Percentiles rank a stretch among this genome's conserved stretches.
Conservation (phyloP, 2,329 filamentous ascomycete genomes). For the Zalaria sp. region DNA sequence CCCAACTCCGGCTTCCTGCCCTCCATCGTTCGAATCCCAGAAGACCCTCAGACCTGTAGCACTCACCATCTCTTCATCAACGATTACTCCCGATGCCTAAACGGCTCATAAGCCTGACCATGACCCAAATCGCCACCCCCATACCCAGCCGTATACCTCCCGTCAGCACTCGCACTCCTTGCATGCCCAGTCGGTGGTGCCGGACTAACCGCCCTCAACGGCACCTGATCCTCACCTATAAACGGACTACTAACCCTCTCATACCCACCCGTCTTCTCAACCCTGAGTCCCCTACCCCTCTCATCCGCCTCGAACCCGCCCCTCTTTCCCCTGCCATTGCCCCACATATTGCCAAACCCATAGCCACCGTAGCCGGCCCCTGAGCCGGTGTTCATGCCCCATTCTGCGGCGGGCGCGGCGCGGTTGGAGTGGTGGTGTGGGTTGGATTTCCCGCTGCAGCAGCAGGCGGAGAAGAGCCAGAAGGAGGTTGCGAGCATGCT, state of each 20-base stretch:
- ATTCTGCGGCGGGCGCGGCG: conserved; percentile 10
- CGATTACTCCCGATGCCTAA: no score
- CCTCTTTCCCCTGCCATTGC: neutral
- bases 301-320: conserved; percentile 3
- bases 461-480: conserved; percentile 88
- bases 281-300: conserved; percentile 24
- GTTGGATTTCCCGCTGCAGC: conserved; percentile 57
- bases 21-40: no score
- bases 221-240: conserved; percentile 19
- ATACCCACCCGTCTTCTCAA: conserved; percentile 49
- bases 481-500: conserved; percentile 65
- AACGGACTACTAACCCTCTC: conserved; percentile 36
- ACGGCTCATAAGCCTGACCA: no score
- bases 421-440: conserved; percentile 29
- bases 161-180: no score
- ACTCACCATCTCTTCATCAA: no score
- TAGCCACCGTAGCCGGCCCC: conserved; percentile 8
- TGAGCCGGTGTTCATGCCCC: conserved; percentile 18
- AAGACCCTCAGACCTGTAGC: no score
- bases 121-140: no score
- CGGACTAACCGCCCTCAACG: conserved; percentile 7
- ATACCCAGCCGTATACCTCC: no score
- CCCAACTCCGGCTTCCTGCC: no score
- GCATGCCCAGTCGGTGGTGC: no score
- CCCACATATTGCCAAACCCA: no score